A percentile compares a stretch with the other conserved stretches of the same genome.
These are phyloP conservation scores for Tolypocladium endophyticum DNA, from an alignment of 2,329 filamentous ascomycete species.

Conservation along the genomic window DNA sequence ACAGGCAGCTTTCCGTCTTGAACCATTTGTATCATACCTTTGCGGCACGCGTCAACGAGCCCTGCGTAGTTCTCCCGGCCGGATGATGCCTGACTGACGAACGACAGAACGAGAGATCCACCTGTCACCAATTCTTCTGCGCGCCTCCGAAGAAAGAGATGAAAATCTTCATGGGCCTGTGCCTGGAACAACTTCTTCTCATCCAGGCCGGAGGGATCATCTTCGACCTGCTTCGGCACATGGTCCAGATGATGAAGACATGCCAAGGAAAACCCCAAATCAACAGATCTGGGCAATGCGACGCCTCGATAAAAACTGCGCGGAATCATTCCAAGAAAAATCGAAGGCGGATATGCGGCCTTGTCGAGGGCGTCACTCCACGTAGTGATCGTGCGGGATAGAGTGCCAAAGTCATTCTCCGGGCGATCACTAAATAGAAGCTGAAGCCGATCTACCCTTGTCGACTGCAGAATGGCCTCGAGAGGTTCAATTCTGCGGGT, in stretches of 20 bases:
- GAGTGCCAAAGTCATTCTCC: not conserved
- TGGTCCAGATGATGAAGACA: not conserved
- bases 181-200: not conserved
- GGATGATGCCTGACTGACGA: not conserved
- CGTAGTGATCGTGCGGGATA: not conserved
- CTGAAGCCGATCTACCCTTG: not conserved
- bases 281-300: not conserved
- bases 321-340: constrained; percentile 1
- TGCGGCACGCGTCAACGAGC: not conserved
- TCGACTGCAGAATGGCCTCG: not conserved
- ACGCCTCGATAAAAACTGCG: constrained; percentile 1
- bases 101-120: not conserved
- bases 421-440: not conserved
- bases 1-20: not conserved
- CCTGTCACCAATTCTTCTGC: not conserved
- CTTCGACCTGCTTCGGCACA: not conserved
- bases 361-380: not conserved
- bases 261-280: not conserved
- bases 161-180: not conserved
- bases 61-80: not conserved
- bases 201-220: not conserved
- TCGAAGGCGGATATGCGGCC: not conserved
- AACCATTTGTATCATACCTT: not conserved
- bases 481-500: not conserved
- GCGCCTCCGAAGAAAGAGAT: not conserved